Evolutionary conservation across 768 basidiomycete genomes (phyloP), one percentile per base, ranked within the genome.

Genomic region (Naganishia vaughanmartiniae): DNA sequence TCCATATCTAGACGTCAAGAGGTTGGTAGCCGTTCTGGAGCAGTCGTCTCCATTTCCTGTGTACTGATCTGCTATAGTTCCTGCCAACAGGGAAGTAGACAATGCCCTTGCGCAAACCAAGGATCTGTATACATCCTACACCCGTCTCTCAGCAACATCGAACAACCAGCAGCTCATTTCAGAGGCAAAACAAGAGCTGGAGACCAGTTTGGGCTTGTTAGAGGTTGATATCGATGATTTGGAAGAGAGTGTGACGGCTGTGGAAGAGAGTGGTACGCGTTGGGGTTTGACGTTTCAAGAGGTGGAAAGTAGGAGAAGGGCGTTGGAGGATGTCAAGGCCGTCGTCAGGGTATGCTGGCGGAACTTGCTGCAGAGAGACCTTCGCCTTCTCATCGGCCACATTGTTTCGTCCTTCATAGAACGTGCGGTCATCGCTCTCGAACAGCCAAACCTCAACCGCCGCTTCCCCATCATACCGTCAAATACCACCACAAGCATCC

Each of bases 221-320:
- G 91, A 93, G 77, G 89, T 89, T 0, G 94, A 97, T 82, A 79
- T 95, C 28, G 91, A 93, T 71, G 93, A 93, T 78, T 82, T 98
- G n/a, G 93, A 96, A 60, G 92, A 92, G 77, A 93, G 91, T 76
- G 93, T 98, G 54, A 89, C 87, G 79, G 90, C 93, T 51, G 91
- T 96, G 0, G 94, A 95, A 78, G 86, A 87, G 14, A 89, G 88
- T 0, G 93, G 91, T 42, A 89, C 91, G 30, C 86, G 91, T 82
- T 94, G 94, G 79, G 91, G 92, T 9, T 85, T 98, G 54, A 87
- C 88, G 53, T 88, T 90, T 65, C 78, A 82, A 30, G 93, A 97
- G 76, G 90, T 97, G 12, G 83, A 84, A 66, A 84, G 87, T 67
- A 85, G 94, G 72, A 84, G 91, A 69, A 85, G 84, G 69, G 95